Conservation (phyloP, 1,284 basidiomycete genomes). For the Malassezia arunalokei region DNA sequence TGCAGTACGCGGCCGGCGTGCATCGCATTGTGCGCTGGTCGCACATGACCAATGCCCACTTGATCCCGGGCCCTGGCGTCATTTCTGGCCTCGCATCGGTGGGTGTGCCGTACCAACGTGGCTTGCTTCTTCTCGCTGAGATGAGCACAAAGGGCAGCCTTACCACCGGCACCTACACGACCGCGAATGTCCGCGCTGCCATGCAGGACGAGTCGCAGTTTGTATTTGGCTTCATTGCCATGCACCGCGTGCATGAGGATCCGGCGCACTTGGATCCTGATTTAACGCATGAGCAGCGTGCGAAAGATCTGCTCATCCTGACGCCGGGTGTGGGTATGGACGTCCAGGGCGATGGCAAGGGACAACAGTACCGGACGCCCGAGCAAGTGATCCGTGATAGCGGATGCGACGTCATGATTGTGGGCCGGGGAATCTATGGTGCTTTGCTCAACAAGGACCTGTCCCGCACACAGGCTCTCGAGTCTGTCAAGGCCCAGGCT, state of each 20-base stretch:
- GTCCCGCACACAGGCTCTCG: slow-evolving; percentile 48
- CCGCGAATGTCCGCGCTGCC: slow-evolving; percentile 58
- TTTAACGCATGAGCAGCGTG: slow-evolving; percentile 20
- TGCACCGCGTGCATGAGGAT: slow-evolving; percentile 55
- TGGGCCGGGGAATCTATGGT: slow-evolving; percentile 88
- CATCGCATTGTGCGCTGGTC: slow-evolving; percentile 93
- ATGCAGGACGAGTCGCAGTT: slow-evolving; percentile 30
- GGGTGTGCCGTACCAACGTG: slow-evolving; percentile 70
- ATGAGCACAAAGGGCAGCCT: slow-evolving; percentile 88
- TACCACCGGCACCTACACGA: slow-evolving; percentile 71
- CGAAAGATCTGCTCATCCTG: slow-evolving; percentile 70
- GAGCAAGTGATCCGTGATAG: slow-evolving; percentile 66
- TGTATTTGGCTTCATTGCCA: slow-evolving; percentile 59
- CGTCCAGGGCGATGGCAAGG: slow-evolving; percentile 69
- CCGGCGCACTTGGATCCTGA: slow-evolving; percentile 14
- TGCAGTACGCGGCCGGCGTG: slow-evolving; percentile 86
- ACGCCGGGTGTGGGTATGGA: slow-evolving; percentile 88
- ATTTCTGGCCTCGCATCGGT: slow-evolving; percentile 74
- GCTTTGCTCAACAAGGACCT: slow-evolving; percentile 46
- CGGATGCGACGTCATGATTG: slow-evolving; percentile 96
- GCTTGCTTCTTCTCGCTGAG: slow-evolving; percentile 81
- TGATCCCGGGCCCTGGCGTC: slow-evolving; percentile 79
- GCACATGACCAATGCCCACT: slow-evolving; percentile 93
- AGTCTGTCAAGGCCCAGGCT: slow-evolving; percentile 58
- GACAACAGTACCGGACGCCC: slow-evolving; percentile 93